Evolutionary conservation across 768 basidiomycete genomes (phyloP).

Genomic region (Lanmaoa rubissima): DNA sequence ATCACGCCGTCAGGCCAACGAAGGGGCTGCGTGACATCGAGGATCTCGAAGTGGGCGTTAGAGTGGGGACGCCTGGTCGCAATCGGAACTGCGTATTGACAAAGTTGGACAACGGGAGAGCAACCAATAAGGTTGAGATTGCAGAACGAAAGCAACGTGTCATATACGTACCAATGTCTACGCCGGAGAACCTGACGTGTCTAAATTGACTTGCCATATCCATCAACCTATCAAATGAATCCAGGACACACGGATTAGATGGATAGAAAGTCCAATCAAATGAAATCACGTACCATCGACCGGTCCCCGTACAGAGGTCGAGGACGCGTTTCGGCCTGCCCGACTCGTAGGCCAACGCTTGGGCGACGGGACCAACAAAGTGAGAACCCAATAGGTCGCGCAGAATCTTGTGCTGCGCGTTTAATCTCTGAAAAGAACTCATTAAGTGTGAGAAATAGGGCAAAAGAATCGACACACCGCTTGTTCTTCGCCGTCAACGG

Average conservation of each 20-base stretch:
- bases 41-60: slow-evolving; percentile 67
- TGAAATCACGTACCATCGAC: slow-evolving; percentile 55
- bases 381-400: slow-evolving; percentile 51
- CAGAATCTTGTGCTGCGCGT: slow-evolving; percentile 48
- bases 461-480: slow-evolving; percentile 42
- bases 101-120: slow-evolving; percentile 1
- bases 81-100: slow-evolving; percentile 57
- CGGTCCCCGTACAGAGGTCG: slow-evolving; percentile 77
- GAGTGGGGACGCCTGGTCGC: slow-evolving; percentile 56
- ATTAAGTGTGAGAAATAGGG: neutral
- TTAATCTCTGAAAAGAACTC: slow-evolving; percentile 45
- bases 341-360: slow-evolving; percentile 43
- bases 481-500: slow-evolving; percentile 69
- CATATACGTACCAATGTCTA: slow-evolving; percentile 67
- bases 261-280: slow-evolving; percentile 15
- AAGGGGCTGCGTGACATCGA: slow-evolving; percentile 53
- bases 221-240: slow-evolving; percentile 52
- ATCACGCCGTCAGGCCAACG: slow-evolving; percentile 54
- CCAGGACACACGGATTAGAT: slow-evolving; percentile 13
- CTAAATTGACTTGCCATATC: slow-evolving; percentile 72
- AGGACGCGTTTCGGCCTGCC: slow-evolving; percentile 52
- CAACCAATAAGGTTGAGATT: slow-evolving; percentile 13
- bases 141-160: slow-evolving; percentile 10
- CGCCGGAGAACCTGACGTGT: slow-evolving; percentile 60
- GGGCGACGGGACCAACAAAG: slow-evolving; percentile 58